Evolutionary conservation across 352 stramenopile genomes (phyloP), one percentile per base, ranked within the genome.

Genomic region (Phytophthora niederhauseri): DNA sequence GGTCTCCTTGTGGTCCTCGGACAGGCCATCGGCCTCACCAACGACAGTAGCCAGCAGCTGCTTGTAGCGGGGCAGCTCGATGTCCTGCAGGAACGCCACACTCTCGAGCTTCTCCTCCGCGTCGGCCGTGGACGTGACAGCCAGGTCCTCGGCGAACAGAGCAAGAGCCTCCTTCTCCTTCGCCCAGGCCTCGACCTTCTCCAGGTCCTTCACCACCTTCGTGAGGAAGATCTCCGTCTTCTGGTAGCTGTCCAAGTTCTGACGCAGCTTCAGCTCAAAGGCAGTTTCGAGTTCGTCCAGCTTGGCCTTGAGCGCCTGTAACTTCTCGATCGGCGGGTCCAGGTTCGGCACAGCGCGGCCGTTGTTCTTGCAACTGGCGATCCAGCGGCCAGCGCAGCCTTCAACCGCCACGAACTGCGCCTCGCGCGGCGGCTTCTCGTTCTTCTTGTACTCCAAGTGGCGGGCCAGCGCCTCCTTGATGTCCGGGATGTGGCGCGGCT

Each of bases 361-460:
- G 69, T 96, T 96, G 80, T 94, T 94, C 78, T 94, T 94, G 76
- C 88, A 96, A 61, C 85, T 94, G 28, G 88, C 81, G 38, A 94
- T 86, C 88, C 88, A 96, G 19, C 86, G 88, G 12, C 88, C 86
- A 20, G 85, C 87, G 41, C 79, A 91, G 22, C 86, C 85, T 79
- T 96, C 88, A 4, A 96, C 82, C 0, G 82, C 76, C 20, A 96
- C 88, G 57, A 89, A 96, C 57, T 90, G 76, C 6, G 88, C 88
- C 68, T 96, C 88, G n/a, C 81, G 86, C 22, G 84, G 82, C 4
- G 88, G 88, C 51, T 94, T 94, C 58, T 96, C 88, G 61, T 89
- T 96, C 72, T 91, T 90, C 78, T 96, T 96, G 77, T 96, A 96
- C 48, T 96, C 85, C 26, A 91, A 65, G 59, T 92, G 87, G 55